Base-by-base conservation (phyloP, 768 basidiomycete species). In the Russula lepida region DNA sequence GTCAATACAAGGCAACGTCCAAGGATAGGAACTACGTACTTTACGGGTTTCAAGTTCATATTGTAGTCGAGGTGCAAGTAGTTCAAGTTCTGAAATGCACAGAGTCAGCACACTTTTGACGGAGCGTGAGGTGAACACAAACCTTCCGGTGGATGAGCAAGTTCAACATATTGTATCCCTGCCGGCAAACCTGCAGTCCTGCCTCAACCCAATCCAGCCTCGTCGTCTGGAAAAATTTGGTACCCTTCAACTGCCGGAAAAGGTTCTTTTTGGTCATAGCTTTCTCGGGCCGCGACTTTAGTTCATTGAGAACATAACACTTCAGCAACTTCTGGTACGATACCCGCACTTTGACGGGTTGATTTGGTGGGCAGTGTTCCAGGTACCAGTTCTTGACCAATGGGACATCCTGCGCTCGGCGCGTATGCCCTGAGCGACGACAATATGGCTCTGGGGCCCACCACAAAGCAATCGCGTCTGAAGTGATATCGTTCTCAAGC, bases 121-220 rank as follows among this genome's bases (percentile, higher is more conserved):
- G 43, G 21, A 4, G 30, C 15, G 33, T 27, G 25, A 32, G 39
- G 19, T 39, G 28, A 6, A 23, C 7, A 68, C 71, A 48, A 61
- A 86, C 88, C 84, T 99, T 99, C 73, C 97, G 94, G 75, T 99
- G 97, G 67, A 99, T 99, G 63, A 99, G 80, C 32, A 99, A 77
- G 74, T 99, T 99, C 65, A 99, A 78, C 97, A 99, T 99, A 76
- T 98, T 99, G 77, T 97, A 99, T 43, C 97, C 97, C 72, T 99
- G 97, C 66, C 97, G 79, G 77, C 95, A 98, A 56, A 99, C 95
- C 74, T 99, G 97, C 63, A 99, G 75, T 67, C 97, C 97, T 3
- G 95, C 97, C 73, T 99, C 97, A 39, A 99, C 95, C 97, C 97
- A 99, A 73, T 99, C 97, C 67, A 99, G 75, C 66, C 83, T 92